A percentile compares a stretch with the other conserved stretches of the same genome.
Evolutionary conservation across 345 rosid genomes (phyloP).

Genomic region (Pistacia atlantica): DNA sequence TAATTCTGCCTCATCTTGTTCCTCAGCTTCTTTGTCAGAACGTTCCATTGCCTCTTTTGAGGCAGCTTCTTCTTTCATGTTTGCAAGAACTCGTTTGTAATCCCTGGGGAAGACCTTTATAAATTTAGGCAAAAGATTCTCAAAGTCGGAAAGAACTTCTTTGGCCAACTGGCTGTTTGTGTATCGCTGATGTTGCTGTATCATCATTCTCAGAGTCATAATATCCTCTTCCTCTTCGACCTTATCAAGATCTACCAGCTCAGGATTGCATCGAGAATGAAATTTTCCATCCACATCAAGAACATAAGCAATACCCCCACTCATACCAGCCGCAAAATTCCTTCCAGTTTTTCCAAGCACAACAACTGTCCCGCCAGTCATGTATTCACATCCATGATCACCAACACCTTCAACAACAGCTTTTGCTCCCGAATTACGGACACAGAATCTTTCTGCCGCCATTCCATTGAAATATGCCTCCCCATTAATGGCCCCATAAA

Average conservation of each 20-base stretch:
- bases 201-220: slow-evolving; percentile 87
- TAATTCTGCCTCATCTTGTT: slow-evolving; percentile 56
- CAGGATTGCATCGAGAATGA: slow-evolving; percentile 77
- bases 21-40: slow-evolving; percentile 54
- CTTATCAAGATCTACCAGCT: slow-evolving; percentile 92
- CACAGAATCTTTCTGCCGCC: slow-evolving; percentile 99
- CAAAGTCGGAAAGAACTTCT: slow-evolving; percentile 83
- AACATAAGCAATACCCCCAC: slow-evolving; percentile 97
- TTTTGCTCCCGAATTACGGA: slow-evolving; percentile 97
- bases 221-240: slow-evolving; percentile 94
- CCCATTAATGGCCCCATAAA: slow-evolving; percentile 88
- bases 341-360: slow-evolving; percentile 98
- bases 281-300: slow-evolving; percentile 85
- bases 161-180: slow-evolving; percentile 85
- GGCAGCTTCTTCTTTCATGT: slow-evolving; percentile 61
- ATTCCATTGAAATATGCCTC: slow-evolving; percentile 97
- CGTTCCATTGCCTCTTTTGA: slow-evolving; percentile 36
- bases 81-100: slow-evolving; percentile 88
- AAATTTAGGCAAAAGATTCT: slow-evolving; percentile 72
- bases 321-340: slow-evolving; percentile 99
- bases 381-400: slow-evolving; percentile 99
- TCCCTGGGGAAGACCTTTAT: slow-evolving; percentile 96
- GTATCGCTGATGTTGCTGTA: slow-evolving; percentile 95
- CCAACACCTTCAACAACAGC: slow-evolving; percentile 99
- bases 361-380: slow-evolving; percentile 98